Conservation (phyloP, 345 rosid genomes). For the Moricandia moricandioides region DNA sequence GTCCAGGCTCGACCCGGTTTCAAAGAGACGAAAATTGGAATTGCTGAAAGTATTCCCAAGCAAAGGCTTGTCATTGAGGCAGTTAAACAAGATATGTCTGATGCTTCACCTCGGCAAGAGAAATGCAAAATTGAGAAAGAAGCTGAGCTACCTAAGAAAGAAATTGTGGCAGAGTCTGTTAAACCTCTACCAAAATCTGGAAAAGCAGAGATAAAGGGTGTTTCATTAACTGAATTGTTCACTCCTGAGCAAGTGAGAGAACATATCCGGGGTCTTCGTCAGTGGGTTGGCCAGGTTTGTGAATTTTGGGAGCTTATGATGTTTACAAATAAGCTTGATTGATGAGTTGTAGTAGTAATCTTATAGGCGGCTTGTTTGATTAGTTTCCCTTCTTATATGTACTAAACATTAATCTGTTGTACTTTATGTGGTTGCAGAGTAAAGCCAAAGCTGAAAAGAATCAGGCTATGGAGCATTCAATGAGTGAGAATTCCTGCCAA, state of each 20-base stretch:
- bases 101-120: slow-evolving; percentile 48
- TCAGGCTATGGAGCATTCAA: slow-evolving; percentile 97
- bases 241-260: slow-evolving; percentile 95
- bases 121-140: slow-evolving; percentile 55
- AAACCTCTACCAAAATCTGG: slow-evolving; percentile 74
- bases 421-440: slow-evolving; percentile 55
- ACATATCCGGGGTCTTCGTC: slow-evolving; percentile 93
- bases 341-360: neutral
- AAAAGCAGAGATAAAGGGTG: slow-evolving; percentile 94
- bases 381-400: neutral
- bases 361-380: slow-evolving; percentile 7
- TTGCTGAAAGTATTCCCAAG: slow-evolving; percentile 45
- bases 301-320: slow-evolving; percentile 5
- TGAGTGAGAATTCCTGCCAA: slow-evolving; percentile 99
- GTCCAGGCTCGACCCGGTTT: slow-evolving; percentile 44
- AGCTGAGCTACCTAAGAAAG: slow-evolving; percentile 53
- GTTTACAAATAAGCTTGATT: neutral
- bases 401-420: slow-evolving; percentile 1
- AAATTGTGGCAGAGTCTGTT: slow-evolving; percentile 45
- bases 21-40: slow-evolving; percentile 50
- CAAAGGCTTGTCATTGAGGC: slow-evolving; percentile 49
- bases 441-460: slow-evolving; percentile 97
- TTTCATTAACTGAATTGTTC: slow-evolving; percentile 91
- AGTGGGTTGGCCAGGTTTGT: slow-evolving; percentile 98
- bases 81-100: slow-evolving; percentile 37